phyloP scores from a whole-genome alignment of 495 filamentous ascomycete genomes.

The Daldinia concentrica region DNA sequence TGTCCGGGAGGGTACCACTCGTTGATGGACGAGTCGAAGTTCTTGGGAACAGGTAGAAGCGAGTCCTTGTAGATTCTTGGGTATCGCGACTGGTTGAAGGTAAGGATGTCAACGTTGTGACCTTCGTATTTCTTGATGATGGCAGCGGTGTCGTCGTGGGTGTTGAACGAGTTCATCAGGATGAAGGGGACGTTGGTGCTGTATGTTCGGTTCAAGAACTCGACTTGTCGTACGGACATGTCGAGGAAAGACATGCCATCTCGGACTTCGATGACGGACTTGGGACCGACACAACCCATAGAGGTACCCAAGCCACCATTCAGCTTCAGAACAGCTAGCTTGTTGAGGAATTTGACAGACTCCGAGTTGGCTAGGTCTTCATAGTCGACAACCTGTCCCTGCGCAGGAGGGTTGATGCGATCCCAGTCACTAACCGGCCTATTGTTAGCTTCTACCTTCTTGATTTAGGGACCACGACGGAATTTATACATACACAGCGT shows the following conservation, averaged over 20 bases:
- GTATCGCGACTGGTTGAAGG: conserved; percentile 99
- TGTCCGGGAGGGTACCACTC: conserved; percentile 99
- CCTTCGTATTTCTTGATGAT: conserved; percentile 99
- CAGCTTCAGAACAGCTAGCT: conserved; percentile 98
- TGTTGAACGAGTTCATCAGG: conserved; percentile 99
- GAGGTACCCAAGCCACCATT: conserved; percentile 99
- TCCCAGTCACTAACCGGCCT: conserved; percentile 77
- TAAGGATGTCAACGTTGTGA: conserved; percentile 98
- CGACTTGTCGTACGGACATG: conserved; percentile 97
- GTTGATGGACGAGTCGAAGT: conserved; percentile 83
- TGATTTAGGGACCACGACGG: not conserved
- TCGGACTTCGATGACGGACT: conserved; percentile 99
- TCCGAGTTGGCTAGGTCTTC: conserved; percentile 83
- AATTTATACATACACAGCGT: conserved; percentile 68
- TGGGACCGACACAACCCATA: conserved; percentile 99
- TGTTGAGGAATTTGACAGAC: conserved; percentile 92
- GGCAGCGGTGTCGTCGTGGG: conserved; percentile 94
- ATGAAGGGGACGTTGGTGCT: conserved; percentile 97
- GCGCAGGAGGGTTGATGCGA: conserved; percentile 89
- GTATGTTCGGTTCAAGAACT: conserved; percentile 98
- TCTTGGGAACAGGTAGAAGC: conserved; percentile 93
- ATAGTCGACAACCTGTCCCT: conserved; percentile 93
- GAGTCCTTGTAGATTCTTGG: conserved; percentile 98
- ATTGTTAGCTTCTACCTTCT: conserved; percentile 40
- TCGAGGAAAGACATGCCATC: conserved; percentile 99